phyloP scores from a whole-genome alignment of 1,284 basidiomycete genomes.

The Schizophyllum amplum region DNA sequence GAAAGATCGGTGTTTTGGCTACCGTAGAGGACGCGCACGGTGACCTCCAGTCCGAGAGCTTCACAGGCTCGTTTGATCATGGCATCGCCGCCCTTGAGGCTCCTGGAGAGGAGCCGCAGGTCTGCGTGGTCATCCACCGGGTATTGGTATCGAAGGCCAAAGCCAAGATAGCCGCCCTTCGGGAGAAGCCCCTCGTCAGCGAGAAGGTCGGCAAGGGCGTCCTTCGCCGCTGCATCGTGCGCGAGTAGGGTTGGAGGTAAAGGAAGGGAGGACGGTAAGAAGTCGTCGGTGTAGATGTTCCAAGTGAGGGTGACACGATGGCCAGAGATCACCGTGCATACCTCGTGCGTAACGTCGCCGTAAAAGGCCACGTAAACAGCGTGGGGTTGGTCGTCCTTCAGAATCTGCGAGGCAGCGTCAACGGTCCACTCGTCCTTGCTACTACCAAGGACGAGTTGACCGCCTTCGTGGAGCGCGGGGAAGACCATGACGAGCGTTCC shows the following conservation, averaged over 20 bases:
- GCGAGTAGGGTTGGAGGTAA: not conserved
- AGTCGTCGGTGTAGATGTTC: constrained; percentile 22
- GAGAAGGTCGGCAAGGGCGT: constrained; percentile 13
- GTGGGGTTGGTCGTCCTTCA: not conserved
- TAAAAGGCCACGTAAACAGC: constrained; percentile 26
- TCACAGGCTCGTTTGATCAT: constrained; percentile 1
- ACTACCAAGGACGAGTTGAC: constrained; percentile 19
- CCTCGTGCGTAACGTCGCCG: constrained; percentile 33
- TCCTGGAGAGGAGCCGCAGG: not conserved
- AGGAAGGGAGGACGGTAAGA: not conserved
- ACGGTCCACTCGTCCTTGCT: constrained; percentile 18
- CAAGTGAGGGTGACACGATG: constrained; percentile 34
- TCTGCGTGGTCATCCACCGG: constrained; percentile 7
- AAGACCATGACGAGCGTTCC: not conserved
- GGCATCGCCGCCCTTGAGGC: constrained; percentile 5
- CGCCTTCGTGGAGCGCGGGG: not conserved
- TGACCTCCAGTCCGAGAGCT: not conserved
- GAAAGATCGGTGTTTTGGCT: not conserved
- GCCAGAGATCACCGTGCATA: constrained; percentile 28
- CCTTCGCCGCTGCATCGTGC: constrained; percentile 2
- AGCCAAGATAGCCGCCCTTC: constrained; percentile 23
- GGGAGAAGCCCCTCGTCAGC: constrained; percentile 18
- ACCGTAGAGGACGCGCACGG: not conserved
- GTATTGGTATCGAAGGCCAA: constrained; percentile 26
- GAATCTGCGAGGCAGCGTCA: constrained; percentile 16